Percentiles rank a stretch among this genome's conserved stretches.
Conservation (phyloP, 1,139 yeast species). For the Debaryomycetaceae sp. region DNA sequence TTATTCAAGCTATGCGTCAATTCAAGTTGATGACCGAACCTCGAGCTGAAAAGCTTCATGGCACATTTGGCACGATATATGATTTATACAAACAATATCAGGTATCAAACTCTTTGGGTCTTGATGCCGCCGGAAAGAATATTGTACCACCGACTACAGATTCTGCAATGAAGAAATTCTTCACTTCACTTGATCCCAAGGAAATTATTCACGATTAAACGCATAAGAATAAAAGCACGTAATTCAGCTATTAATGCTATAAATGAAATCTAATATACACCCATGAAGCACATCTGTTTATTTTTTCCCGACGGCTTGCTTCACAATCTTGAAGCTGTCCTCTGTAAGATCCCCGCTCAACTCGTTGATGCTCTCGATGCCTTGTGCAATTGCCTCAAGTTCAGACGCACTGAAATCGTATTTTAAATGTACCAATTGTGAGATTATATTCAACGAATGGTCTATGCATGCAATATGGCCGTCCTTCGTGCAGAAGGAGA, state of each 20-base stretch:
- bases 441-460: constrained; percentile 53
- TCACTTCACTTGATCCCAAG: constrained; percentile 49
- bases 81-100: constrained; percentile 30
- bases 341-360: constrained; percentile 46
- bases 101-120: constrained; percentile 25
- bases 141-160: constrained; percentile 37
- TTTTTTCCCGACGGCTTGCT: constrained; percentile 31
- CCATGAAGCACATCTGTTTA: neutral
- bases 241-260: neutral
- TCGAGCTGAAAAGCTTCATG: constrained; percentile 31
- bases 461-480: constrained; percentile 55
- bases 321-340: constrained; percentile 50
- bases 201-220: constrained; percentile 25
- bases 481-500: constrained; percentile 34
- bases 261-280: neutral
- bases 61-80: constrained; percentile 36
- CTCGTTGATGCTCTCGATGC: constrained; percentile 39
- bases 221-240: neutral
- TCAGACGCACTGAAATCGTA: constrained; percentile 50
- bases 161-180: constrained; percentile 40
- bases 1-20: constrained; percentile 48
- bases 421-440: constrained; percentile 44
- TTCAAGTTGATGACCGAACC: constrained; percentile 55
- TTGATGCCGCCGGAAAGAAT: constrained; percentile 22
- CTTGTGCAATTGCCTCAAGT: constrained; percentile 32